Evolutionary conservation across 257 asterid species (phyloP).

Genomic region (Nicotiana otophora): DNA sequence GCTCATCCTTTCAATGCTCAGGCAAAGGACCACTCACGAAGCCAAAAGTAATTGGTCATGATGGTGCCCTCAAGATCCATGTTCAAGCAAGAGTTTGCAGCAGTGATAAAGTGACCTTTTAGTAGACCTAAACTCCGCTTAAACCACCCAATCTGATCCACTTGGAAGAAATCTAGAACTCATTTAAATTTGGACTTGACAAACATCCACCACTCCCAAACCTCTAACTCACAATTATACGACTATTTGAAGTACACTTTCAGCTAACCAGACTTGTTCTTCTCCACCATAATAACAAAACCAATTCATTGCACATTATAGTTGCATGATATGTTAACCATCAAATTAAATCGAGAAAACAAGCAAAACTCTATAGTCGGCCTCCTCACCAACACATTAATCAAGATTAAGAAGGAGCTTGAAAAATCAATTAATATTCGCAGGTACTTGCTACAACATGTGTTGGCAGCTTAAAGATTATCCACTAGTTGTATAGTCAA

Average conservation of each 20-base stretch:
- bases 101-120: not conserved
- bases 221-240: not conserved
- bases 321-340: not conserved
- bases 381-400: not conserved
- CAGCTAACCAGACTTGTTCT: not conserved
- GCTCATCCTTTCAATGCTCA: not conserved
- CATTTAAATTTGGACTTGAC: not conserved
- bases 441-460: not conserved
- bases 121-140: not conserved
- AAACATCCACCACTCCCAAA: not conserved
- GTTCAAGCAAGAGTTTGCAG: not conserved
- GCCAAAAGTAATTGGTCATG: not conserved
- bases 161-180: not conserved
- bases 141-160: not conserved
- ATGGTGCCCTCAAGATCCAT: not conserved
- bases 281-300: not conserved
- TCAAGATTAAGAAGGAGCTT: not conserved
- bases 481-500: not conserved
- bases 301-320: not conserved
- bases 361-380: not conserved
- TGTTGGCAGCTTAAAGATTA: not conserved
- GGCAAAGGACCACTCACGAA: not conserved
- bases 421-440: not conserved
- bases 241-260: not conserved
- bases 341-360: not conserved